Percentiles rank a stretch among this genome's conserved stretches.
phyloP scores from a whole-genome alignment of 768 basidiomycete genomes.

The Pluteus cervinus region DNA sequence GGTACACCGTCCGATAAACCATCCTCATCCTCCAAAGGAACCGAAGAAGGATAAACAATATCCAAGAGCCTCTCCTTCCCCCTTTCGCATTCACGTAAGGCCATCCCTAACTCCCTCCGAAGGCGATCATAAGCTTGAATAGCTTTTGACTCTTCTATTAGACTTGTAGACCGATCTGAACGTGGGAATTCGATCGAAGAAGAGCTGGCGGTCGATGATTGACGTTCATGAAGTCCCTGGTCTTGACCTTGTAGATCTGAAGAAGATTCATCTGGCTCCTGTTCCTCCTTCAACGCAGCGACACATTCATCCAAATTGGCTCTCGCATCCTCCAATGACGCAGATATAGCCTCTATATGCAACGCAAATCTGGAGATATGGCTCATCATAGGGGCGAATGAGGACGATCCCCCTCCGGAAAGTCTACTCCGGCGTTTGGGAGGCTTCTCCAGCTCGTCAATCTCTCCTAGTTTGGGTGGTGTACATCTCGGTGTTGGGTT shows the following conservation, averaged over 20 bases:
- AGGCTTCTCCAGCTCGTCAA: neutral
- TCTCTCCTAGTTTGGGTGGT: slow-evolving; percentile 4
- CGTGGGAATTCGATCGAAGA: neutral
- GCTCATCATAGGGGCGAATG: slow-evolving; percentile 73
- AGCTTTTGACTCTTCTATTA: slow-evolving; percentile 36
- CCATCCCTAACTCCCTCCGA: slow-evolving; percentile 70
- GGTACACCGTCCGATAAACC: slow-evolving; percentile 45
- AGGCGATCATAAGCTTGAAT: slow-evolving; percentile 71
- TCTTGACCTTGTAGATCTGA: no score
- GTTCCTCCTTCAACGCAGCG: slow-evolving; percentile 41
- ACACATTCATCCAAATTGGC: slow-evolving; percentile 64
- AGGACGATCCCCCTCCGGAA: slow-evolving; percentile 16
- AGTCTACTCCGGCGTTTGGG: neutral
- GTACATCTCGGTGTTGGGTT: slow-evolving; percentile 33
- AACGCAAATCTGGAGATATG: slow-evolving; percentile 64
- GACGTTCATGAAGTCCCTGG: no score
- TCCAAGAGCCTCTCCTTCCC: slow-evolving; percentile 61
- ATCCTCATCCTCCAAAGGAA: slow-evolving; percentile 23
- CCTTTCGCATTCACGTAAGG: slow-evolving; percentile 77
- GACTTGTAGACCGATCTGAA: neutral
- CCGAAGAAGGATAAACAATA: slow-evolving; percentile 41
- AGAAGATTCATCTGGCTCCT: slow-evolving; percentile 13
- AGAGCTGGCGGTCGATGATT: neutral
- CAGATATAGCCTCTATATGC: slow-evolving; percentile 65
- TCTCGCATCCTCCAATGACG: slow-evolving; percentile 66